phyloP scores from a whole-genome alignment of 1,284 basidiomycete species.

The Naganishia albida region DNA sequence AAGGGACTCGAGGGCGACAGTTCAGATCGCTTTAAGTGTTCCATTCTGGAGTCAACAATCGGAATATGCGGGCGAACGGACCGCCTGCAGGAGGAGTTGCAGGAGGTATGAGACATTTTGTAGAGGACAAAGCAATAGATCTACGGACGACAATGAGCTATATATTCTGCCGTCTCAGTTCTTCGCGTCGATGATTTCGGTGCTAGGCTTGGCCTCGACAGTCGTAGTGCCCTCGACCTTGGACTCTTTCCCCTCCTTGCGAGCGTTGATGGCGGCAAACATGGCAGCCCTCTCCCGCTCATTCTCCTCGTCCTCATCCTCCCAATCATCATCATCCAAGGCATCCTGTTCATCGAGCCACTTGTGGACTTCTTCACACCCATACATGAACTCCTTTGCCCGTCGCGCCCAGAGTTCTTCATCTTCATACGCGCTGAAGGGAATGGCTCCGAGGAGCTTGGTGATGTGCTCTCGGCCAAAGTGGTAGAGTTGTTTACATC shows the following conservation, averaged over 20 bases:
- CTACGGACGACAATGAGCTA: background rate
- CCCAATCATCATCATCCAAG: slow-evolving; percentile 15
- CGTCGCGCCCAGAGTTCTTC: slow-evolving; percentile 2
- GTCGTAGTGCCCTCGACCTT: background rate
- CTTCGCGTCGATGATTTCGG: no score
- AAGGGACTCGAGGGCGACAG: no score
- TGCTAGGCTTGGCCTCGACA: background rate
- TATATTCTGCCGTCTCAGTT: background rate
- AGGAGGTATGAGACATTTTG: background rate
- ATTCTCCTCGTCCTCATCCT: slow-evolving; percentile 9
- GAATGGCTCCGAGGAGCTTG: slow-evolving; percentile 4
- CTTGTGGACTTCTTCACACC: slow-evolving; percentile 14
- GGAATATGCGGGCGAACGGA: no score
- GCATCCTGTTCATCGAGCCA: slow-evolving; percentile 24
- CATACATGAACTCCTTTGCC: slow-evolving; percentile 16
- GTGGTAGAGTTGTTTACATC: slow-evolving; percentile 21
- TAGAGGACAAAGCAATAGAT: background rate
- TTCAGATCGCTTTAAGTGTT: no score
- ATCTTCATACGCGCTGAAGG: slow-evolving; percentile 7
- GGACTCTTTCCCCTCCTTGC: background rate
- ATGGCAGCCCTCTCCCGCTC: background rate
- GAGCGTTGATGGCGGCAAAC: background rate
- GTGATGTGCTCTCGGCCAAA: slow-evolving; percentile 23
- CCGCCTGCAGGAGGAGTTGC: background rate
- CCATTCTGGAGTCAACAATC: no score